Evolutionary conservation across 768 basidiomycete species (phyloP).

Genomic region (Crucibulum laeve): DNA sequence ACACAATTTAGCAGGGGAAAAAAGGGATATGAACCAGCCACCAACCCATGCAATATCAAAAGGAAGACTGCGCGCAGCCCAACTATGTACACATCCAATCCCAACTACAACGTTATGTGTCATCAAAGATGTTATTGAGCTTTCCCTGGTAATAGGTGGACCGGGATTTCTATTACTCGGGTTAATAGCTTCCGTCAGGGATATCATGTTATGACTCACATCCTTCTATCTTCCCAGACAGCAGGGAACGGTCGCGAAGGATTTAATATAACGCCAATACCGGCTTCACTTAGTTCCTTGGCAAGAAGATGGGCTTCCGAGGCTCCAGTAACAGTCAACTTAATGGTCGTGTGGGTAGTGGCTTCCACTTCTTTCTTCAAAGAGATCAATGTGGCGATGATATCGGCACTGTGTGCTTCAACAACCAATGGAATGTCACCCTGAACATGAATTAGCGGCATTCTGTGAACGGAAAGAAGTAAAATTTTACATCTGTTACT

Average conservation of each 20-base stretch:
- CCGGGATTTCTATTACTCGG: slow-evolving; percentile 49
- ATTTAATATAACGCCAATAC: slow-evolving; percentile 42
- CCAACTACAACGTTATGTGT: slow-evolving; percentile 71
- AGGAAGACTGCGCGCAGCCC: slow-evolving; percentile 71
- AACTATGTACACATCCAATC: slow-evolving; percentile 56
- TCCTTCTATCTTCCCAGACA: slow-evolving; percentile 65
- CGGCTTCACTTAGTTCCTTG: slow-evolving; percentile 50
- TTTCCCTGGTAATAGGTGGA: slow-evolving; percentile 59
- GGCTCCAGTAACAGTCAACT: slow-evolving; percentile 61
- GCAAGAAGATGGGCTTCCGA: slow-evolving; percentile 69
- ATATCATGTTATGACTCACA: slow-evolving; percentile 35
- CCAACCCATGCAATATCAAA: slow-evolving; percentile 83
- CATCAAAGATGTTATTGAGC: slow-evolving; percentile 54
- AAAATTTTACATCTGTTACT: slow-evolving; percentile 33
- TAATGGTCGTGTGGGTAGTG: slow-evolving; percentile 36
- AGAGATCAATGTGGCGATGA: slow-evolving; percentile 71
- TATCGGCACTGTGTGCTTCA: slow-evolving; percentile 71
- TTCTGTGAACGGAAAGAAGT: background rate
- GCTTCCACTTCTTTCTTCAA: slow-evolving; percentile 64
- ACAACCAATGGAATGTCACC: slow-evolving; percentile 74
- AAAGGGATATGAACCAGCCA: slow-evolving; percentile 6
- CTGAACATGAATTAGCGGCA: slow-evolving; percentile 24
- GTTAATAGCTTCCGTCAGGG: background rate
- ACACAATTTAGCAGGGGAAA: background rate
- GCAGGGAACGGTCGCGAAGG: slow-evolving; percentile 69